phyloP scores from a whole-genome alignment of 371 early-diverging fungal genomes.

The Rhizomucor miehei region DNA sequence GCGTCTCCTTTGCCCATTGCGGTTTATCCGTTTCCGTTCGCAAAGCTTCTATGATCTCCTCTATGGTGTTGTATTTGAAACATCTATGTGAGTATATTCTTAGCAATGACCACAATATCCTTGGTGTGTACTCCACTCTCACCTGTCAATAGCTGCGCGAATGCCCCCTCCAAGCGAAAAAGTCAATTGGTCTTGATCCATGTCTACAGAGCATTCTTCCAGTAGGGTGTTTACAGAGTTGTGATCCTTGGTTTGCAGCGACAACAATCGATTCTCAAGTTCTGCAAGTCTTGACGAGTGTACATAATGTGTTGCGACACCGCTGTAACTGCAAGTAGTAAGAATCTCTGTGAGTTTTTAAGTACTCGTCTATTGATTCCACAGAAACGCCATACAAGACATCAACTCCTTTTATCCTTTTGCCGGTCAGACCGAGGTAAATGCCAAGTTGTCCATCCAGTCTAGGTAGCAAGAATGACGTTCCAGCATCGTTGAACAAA shows the following conservation, averaged over 20 bases:
- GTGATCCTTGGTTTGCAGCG: slow-evolving; percentile 68
- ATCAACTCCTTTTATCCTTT: slow-evolving; percentile 74
- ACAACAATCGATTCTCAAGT: slow-evolving; percentile 78
- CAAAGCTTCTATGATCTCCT: slow-evolving; percentile 2
- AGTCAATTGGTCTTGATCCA: slow-evolving; percentile 17
- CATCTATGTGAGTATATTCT: slow-evolving; percentile 1
- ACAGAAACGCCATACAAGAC: slow-evolving; percentile 65
- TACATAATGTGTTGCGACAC: slow-evolving; percentile 94
- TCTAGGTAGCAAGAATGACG: slow-evolving; percentile 86
- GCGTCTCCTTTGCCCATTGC: slow-evolving; percentile 70
- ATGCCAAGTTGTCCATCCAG: slow-evolving; percentile 89
- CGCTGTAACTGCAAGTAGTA: slow-evolving; percentile 48
- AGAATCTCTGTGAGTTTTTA: too few species aligned
- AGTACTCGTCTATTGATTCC: too few species aligned
- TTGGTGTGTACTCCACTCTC: not conserved
- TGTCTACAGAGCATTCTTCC: slow-evolving; percentile 82
- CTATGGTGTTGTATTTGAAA: slow-evolving; percentile 4
- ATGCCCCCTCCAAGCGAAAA: slow-evolving; percentile 58
- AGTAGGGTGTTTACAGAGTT: slow-evolving; percentile 76
- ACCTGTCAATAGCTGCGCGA: slow-evolving; percentile 73
- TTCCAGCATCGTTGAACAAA: slow-evolving; percentile 94
- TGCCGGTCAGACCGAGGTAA: slow-evolving; percentile 89
- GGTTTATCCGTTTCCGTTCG: slow-evolving; percentile 47
- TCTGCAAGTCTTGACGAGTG: slow-evolving; percentile 79
- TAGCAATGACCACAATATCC: too few species aligned